Conservation (phyloP, 371 early-diverging fungal genomes). For the Rhizomucor miehei region DNA sequence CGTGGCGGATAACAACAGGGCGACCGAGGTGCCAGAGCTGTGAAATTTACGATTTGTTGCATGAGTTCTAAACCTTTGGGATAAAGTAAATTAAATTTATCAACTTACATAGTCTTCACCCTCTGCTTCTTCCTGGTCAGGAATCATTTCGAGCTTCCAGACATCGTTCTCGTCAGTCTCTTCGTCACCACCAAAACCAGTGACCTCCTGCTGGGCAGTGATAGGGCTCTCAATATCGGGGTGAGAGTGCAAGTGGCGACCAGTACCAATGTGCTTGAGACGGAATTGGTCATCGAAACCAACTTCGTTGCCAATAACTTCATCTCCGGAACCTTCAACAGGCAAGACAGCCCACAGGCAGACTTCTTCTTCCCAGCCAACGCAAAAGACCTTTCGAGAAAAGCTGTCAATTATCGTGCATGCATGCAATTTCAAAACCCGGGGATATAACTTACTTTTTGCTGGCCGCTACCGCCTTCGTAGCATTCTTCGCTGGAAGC, state of each 20-base stretch:
- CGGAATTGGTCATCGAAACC: constrained; percentile 54
- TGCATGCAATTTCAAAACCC: neutral
- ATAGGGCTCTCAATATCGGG: constrained; percentile 43
- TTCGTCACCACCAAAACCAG: constrained; percentile 49
- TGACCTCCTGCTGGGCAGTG: constrained; percentile 61
- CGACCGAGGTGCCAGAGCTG: constrained; percentile 51
- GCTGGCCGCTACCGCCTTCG: constrained; percentile 51
- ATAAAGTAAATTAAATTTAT: neutral
- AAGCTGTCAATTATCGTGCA: neutral
- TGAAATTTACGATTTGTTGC: too few species aligned
- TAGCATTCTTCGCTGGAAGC: constrained; percentile 33
- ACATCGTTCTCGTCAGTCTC: constrained; percentile 57
- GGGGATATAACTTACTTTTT: constrained; percentile 24
- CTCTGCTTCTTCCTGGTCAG: constrained; percentile 35
- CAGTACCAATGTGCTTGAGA: constrained; percentile 48
- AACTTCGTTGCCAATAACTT: constrained; percentile 36
- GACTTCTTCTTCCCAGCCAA: constrained; percentile 36
- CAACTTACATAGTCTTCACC: constrained; percentile 22
- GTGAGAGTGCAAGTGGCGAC: constrained; percentile 59
- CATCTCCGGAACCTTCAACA: constrained; percentile 24
- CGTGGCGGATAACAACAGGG: constrained; percentile 49
- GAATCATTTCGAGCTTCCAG: constrained; percentile 57
- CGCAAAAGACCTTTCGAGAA: constrained; percentile 35
- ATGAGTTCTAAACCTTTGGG: neutral
- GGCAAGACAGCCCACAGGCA: constrained; percentile 57